Evolutionary conservation across 2,329 filamentous ascomycete genomes (phyloP), one percentile per base, ranked within the genome.

Genomic region (Emmonsiellopsis sp.): DNA sequence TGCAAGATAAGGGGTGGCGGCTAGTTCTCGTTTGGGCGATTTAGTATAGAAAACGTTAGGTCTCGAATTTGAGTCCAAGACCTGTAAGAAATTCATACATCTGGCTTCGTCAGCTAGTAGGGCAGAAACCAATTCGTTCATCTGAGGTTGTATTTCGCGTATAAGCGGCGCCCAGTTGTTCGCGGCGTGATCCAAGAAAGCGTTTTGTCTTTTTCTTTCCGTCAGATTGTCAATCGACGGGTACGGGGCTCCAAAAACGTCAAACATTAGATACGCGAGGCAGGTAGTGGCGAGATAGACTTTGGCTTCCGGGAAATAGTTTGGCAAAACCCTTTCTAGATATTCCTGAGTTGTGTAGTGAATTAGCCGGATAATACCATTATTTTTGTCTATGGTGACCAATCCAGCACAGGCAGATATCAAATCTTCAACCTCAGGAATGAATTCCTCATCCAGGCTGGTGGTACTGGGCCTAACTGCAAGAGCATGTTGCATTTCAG

Each of bases 281-380:
- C 71, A 76, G 4, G 54, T 60, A 4, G 42, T 52, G 0, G 61
- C 49, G 6, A 75, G 63, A 2, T 65, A 31, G 0, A 2, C 9
- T 5, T 71, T 53, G 0, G 64, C 64, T 34, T 61, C 31, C 0
- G 62, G 63, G 51, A 76, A 68, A 62, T 65, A 71, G 4, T 47
- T 14, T 0, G 8, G 34, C 6, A 54, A 47, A 0, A 56, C 68
- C 11, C 55, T 47, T 14, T 71, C 62, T 42, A 78, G 68, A 56
- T 74, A 78, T 40, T 76, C 67, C 42, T 76, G 70, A 1, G 73
- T 65, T 0, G 75, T 77, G 52, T 74, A 73, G 55, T 78, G 74
- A 2, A 75, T 71, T 0, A 77, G 56, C 3, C 72, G 65, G 9
- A 77, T 61, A 33, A 70, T 62, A 39, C 36, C 36, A n/a, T 62